Evolutionary conservation across 2,329 filamentous ascomycete genomes (phyloP).

Genomic region (Botryotinia narcissicola): DNA sequence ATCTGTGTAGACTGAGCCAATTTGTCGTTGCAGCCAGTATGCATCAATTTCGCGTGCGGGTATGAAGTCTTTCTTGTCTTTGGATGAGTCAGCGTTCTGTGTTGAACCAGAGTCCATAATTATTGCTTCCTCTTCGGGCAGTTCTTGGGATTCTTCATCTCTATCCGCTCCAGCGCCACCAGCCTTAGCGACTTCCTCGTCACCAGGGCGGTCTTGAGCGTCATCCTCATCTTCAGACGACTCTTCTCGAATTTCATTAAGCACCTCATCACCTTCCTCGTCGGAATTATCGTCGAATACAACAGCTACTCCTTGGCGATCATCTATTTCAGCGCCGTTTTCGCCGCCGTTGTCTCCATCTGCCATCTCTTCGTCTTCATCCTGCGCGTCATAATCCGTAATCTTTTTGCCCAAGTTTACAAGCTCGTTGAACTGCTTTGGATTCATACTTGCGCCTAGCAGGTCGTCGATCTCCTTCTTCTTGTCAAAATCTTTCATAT

Average conservation of each 20-base stretch:
- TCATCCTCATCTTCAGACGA: constrained; percentile 78
- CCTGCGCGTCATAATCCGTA: constrained; percentile 94
- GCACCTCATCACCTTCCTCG: constrained; percentile 73
- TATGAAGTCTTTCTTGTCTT: constrained; percentile 59
- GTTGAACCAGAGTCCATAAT: constrained; percentile 69
- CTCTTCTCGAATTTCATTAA: constrained; percentile 85
- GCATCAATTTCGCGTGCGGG: constrained; percentile 90
- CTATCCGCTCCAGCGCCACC: constrained; percentile 49
- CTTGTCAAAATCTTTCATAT: constrained; percentile 95
- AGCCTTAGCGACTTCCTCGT: constrained; percentile 49
- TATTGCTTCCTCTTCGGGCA: constrained; percentile 70
- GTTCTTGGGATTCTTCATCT: constrained; percentile 49
- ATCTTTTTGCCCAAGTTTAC: constrained; percentile 98
- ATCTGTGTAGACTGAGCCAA: constrained; percentile 84
- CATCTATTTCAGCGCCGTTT: constrained; percentile 78
- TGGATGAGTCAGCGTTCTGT: constrained; percentile 44
- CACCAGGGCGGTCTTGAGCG: constrained; percentile 55
- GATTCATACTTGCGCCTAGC: constrained; percentile 73
- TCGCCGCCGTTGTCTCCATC: constrained; percentile 64
- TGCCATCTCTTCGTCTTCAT: constrained; percentile 86
- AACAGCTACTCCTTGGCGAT: constrained; percentile 93
- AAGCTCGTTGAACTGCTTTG: constrained; percentile 95
- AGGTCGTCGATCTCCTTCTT: constrained; percentile 97
- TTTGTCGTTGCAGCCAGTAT: constrained; percentile 93
- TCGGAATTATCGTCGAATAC: constrained; percentile 90